A percentile compares a stretch with the other conserved stretches of the same genome.
Conservation (phyloP, 208 protist species). For the Leishmania tropica region DNA sequence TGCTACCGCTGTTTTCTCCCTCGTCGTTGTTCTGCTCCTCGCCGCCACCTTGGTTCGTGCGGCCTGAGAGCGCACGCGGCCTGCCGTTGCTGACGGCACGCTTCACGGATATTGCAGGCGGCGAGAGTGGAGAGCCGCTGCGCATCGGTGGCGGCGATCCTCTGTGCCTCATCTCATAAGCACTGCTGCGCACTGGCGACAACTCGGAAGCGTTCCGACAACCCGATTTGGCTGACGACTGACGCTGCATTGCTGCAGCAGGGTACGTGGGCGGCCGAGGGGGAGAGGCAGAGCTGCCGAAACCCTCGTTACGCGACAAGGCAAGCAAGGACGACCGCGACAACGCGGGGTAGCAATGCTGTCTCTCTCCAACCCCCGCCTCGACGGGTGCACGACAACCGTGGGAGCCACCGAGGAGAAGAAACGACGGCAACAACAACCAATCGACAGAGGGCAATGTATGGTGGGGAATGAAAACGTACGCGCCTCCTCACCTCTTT, state of each 20-base stretch:
- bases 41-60: background rate
- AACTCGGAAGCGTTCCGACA: background rate
- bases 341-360: background rate
- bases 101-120: background rate
- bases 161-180: background rate
- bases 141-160: background rate
- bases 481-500: background rate
- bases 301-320: background rate
- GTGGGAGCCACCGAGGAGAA: background rate
- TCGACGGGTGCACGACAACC: background rate
- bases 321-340: background rate
- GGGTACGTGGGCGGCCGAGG: background rate
- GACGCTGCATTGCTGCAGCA: background rate
- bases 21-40: background rate
- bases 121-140: background rate
- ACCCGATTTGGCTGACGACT: background rate
- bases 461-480: background rate
- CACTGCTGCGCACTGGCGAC: background rate
- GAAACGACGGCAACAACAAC: background rate
- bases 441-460: background rate
- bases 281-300: background rate
- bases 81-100: background rate
- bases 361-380: background rate
- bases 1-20: background rate
- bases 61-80: background rate